A percentile compares a stretch with the other conserved stretches of the same genome.
Conservation (phyloP, 495 filamentous ascomycete genomes). For the Penicillium argentinense region DNA sequence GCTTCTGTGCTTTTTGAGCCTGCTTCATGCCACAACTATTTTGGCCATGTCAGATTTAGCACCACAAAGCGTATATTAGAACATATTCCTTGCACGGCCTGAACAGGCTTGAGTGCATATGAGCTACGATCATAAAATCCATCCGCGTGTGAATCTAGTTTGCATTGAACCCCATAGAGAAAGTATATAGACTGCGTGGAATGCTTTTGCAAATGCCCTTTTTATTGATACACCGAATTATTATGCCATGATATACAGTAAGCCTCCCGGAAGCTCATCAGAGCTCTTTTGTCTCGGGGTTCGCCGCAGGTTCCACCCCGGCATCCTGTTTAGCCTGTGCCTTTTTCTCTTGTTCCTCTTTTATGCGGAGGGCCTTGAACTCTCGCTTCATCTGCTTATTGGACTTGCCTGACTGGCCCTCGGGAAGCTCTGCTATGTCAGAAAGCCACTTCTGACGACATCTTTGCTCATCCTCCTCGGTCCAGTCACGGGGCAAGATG, state of each 20-base stretch:
- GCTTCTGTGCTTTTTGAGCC: no score
- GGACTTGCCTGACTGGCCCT: conserved; percentile 42
- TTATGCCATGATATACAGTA: not conserved
- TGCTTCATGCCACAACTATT: no score
- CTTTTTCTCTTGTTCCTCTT: conserved; percentile 48
- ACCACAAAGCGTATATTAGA: conserved; percentile 9
- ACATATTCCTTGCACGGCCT: conserved; percentile 5
- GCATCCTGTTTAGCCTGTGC: conserved; percentile 36
- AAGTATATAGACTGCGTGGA: not conserved
- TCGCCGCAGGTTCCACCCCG: conserved; percentile 7
- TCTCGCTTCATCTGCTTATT: conserved; percentile 55
- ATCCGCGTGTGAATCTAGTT: not conserved
- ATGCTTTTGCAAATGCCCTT: conserved; percentile 7
- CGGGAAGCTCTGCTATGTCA: conserved; percentile 21
- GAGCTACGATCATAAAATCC: conserved; percentile 4
- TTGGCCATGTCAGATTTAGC: no score
- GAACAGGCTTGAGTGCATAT: conserved; percentile 4
- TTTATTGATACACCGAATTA: conserved; percentile 11
- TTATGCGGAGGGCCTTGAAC: conserved; percentile 9
- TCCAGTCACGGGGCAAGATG: conserved; percentile 81
- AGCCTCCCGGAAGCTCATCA: no score
- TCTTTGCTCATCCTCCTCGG: conserved; percentile 72
- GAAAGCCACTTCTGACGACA: conserved; percentile 63
- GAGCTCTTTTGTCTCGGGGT: conserved; percentile 15
- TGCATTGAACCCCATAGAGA: not conserved